Percentiles rank a stretch among this genome's conserved stretches.
These are phyloP conservation scores for Rhypophila decipiens DNA, from an alignment of 495 filamentous ascomycete species.

Conservation along the genomic window DNA sequence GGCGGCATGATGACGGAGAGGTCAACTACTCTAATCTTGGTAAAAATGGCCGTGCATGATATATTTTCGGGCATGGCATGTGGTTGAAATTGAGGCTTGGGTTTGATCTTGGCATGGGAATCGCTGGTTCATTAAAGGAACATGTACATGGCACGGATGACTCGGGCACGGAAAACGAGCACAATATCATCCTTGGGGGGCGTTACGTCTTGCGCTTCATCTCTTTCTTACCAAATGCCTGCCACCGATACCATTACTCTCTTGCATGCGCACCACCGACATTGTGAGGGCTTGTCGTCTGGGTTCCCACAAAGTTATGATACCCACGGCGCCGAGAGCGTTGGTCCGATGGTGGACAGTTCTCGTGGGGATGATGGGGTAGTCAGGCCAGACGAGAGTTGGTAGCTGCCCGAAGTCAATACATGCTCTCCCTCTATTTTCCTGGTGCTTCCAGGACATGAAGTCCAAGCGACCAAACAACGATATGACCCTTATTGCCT, in stretches of 20 bases:
- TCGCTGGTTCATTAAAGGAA: constrained; percentile 22
- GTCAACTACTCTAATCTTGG: constrained; percentile 25
- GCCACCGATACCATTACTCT: constrained; percentile 13
- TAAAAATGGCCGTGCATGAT: constrained; percentile 24
- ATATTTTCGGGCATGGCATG: constrained; percentile 19
- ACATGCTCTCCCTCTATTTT: too few species aligned
- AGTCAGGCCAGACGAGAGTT: too few species aligned
- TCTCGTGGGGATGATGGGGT: too few species aligned
- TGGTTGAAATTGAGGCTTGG: constrained; percentile 17
- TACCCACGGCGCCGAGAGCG: too few species aligned
- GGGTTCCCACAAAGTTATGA: too few species aligned
- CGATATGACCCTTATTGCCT: too few species aligned
- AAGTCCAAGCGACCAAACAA: too few species aligned
- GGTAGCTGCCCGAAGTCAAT: too few species aligned
- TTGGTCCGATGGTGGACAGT: background rate
- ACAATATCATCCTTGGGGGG: constrained; percentile 34
- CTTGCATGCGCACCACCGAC: background rate
- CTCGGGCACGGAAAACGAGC: constrained; percentile 27
- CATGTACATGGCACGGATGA: constrained; percentile 34
- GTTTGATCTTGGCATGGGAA: constrained; percentile 25
- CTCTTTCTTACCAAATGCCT: constrained; percentile 24
- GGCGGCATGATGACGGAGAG: constrained; percentile 17
- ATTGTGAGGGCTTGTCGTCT: background rate
- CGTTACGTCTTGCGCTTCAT: constrained; percentile 31
- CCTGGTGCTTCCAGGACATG: too few species aligned